Percentiles rank a stretch among this genome's conserved stretches.
Evolutionary conservation across 2,329 filamentous ascomycete species (phyloP).

Genomic region (Colletotrichum eremochloae): DNA sequence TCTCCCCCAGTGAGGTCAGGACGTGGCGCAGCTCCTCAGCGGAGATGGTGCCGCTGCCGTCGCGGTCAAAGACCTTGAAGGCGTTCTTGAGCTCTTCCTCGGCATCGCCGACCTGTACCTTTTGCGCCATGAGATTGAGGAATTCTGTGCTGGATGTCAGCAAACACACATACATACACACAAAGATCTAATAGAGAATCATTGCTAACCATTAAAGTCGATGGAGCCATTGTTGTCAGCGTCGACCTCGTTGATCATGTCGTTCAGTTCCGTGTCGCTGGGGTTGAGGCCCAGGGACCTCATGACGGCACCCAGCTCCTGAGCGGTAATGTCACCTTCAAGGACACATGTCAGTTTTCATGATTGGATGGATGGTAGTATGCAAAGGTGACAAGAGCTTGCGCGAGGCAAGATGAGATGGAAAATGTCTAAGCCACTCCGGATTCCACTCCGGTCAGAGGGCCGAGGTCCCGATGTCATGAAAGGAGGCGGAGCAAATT

Average conservation of each 20-base stretch:
- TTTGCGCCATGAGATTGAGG: conserved; percentile 92
- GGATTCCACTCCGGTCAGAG: background rate
- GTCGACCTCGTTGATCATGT: conserved; percentile 95
- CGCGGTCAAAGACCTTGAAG: conserved; percentile 91
- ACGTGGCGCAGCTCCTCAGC: conserved; percentile 89
- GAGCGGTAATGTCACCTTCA: conserved; percentile 89
- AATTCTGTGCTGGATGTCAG: conserved; percentile 72
- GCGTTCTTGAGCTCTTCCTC: conserved; percentile 92
- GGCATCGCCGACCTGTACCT: conserved; percentile 94
- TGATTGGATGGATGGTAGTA: conserved; percentile 30
- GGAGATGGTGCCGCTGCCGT: conserved; percentile 93
- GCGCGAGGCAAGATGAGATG: conserved; percentile 28
- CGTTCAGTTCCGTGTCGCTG: conserved; percentile 89
- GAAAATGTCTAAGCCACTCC: conserved; percentile 30
- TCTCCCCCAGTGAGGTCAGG: conserved; percentile 93
- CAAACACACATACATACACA: conserved; percentile 17
- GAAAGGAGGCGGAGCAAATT: conserved; percentile 12
- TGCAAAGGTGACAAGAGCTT: background rate
- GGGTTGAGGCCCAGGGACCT: conserved; percentile 91
- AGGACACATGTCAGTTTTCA: conserved; percentile 46
- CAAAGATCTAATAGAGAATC: background rate
- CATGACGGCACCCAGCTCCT: conserved; percentile 92
- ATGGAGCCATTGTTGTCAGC: conserved; percentile 94
- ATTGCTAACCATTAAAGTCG: conserved; percentile 82
- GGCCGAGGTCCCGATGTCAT: conserved; percentile 17